A percentile compares a stretch with the other conserved stretches of the same genome.
These are phyloP conservation scores for Zymoseptoria brevis DNA, from an alignment of 2,329 filamentous ascomycete species.

Conservation along the genomic window DNA sequence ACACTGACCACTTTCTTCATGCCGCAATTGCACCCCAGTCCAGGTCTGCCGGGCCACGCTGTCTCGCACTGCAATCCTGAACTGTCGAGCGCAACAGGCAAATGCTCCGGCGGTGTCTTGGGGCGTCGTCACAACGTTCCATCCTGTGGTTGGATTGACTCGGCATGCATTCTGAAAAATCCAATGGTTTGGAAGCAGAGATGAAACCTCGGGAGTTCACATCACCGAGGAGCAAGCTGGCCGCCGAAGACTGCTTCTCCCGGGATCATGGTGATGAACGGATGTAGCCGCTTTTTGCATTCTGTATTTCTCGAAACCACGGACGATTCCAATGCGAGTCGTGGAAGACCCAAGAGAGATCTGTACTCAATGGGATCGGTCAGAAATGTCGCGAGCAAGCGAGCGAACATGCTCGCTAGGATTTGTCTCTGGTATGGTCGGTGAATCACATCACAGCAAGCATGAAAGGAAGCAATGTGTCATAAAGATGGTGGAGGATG, in stretches of 20 bases:
- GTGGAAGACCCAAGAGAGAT: neutral
- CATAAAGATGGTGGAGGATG: neutral
- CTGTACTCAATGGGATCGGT: neutral
- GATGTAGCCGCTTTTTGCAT: neutral
- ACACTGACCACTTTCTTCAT: neutral
- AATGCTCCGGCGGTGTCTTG: neutral
- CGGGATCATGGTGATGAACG: neutral
- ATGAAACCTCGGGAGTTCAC: neutral
- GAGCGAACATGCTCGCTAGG: neutral
- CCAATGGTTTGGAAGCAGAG: neutral
- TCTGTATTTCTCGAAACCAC: neutral
- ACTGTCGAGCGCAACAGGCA: neutral
- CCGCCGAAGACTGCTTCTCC: neutral
- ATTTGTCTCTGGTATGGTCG: neutral
- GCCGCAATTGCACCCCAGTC: neutral
- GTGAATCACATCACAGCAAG: neutral
- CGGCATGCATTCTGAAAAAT: neutral
- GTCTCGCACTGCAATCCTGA: neutral
- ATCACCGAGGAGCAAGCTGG: neutral
- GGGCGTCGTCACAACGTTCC: neutral
- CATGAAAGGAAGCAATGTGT: neutral
- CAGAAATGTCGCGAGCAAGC: neutral
- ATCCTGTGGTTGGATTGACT: neutral
- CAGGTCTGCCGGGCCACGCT: too few species aligned
- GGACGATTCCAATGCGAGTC: neutral